These are phyloP conservation scores for Ophiostoma ulmi DNA, from an alignment of 2,329 filamentous ascomycete genomes.

Conservation along the genomic window DNA sequence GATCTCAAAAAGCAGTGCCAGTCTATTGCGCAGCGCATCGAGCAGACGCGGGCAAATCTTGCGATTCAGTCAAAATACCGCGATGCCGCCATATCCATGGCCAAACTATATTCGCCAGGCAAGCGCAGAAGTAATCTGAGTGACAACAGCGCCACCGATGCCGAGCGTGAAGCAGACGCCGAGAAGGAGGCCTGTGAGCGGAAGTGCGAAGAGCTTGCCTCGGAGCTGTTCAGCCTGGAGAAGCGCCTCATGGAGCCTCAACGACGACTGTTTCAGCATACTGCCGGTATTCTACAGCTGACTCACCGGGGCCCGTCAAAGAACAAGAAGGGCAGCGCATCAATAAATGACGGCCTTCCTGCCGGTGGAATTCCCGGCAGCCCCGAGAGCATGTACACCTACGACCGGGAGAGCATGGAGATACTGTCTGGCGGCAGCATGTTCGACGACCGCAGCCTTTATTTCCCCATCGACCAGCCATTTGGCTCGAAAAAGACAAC, in stretches of 20 bases:
- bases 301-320: constrained; percentile 68
- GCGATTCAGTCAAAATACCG: constrained; percentile 89
- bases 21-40: constrained; percentile 68
- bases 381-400: constrained; percentile 70
- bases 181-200: constrained; percentile 70
- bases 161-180: constrained; percentile 60
- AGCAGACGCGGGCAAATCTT: constrained; percentile 75
- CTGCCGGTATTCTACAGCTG: constrained; percentile 83
- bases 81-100: constrained; percentile 84
- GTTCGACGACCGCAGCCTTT: constrained; percentile 74
- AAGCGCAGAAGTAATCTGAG: constrained; percentile 47
- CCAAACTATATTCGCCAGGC: constrained; percentile 65
- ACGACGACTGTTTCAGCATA: constrained; percentile 76
- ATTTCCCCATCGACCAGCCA: constrained; percentile 61
- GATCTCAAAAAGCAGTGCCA: constrained; percentile 81
- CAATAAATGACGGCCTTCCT: constrained; percentile 38
- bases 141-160: constrained; percentile 43
- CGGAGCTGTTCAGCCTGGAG: constrained; percentile 75
- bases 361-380: constrained; percentile 63
- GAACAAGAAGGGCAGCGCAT: constrained; percentile 32
- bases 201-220: constrained; percentile 79
- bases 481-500: constrained; percentile 36
- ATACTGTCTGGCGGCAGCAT: constrained; percentile 46
- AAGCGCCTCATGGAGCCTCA: constrained; percentile 70
- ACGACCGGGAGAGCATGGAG: constrained; percentile 56